These are phyloP conservation scores for Clarireedia monteithiana DNA, from an alignment of 2,329 filamentous ascomycete genomes.

Conservation along the genomic window DNA sequence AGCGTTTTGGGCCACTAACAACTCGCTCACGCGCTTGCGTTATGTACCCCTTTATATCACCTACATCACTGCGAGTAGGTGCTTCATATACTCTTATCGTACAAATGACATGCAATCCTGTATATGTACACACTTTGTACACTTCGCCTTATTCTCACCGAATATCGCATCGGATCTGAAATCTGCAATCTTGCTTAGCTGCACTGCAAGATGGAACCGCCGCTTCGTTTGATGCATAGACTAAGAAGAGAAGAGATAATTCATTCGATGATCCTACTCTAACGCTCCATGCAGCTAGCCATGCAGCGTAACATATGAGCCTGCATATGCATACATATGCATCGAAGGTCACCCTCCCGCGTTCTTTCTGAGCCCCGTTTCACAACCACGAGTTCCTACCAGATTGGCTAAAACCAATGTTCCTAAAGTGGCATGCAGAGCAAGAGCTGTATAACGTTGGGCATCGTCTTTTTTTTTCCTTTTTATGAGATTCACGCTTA, in stretches of 20 bases:
- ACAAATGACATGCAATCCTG: background rate
- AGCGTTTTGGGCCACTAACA: background rate
- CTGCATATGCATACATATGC: constrained; percentile 1
- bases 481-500: background rate
- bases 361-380: constrained; percentile 5
- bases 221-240: background rate
- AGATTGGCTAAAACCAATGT: constrained; percentile 12
- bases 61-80: background rate
- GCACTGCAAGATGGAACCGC: constrained; percentile 3
- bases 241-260: too few relatives aligned
- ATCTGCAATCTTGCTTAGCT: background rate
- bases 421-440: background rate
- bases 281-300: background rate
- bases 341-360: constrained; percentile 4
- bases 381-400: constrained; percentile 16
- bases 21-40: background rate
- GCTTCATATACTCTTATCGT: background rate
- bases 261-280: background rate
- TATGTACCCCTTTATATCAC: background rate
- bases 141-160: background rate
- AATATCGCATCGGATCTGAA: too few relatives aligned
- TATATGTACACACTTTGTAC: background rate
- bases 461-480: constrained; percentile 9
- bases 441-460: constrained; percentile 12
- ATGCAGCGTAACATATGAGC: background rate